These are phyloP conservation scores for Pleurozium schreberi DNA, from an alignment of 225 moss, liverwort and hornwort genomes.

Conservation along the genomic window DNA sequence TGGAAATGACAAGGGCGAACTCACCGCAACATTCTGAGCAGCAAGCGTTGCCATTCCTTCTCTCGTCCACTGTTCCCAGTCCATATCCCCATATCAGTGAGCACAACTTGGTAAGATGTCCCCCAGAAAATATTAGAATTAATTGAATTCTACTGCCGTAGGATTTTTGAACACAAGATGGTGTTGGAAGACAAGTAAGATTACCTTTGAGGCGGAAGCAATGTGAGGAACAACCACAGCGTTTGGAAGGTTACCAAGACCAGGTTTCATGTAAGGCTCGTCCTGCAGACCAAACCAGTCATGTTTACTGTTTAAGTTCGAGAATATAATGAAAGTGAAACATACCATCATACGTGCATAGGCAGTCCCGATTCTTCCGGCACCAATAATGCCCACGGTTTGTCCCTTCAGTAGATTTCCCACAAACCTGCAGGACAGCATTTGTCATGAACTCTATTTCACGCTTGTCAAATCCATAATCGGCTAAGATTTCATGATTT, in stretches of 20 bases:
- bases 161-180: background rate
- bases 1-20: background rate
- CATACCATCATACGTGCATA: conserved; percentile 98
- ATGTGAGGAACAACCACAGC: conserved; percentile 98
- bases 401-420: conserved; percentile 94
- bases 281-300: conserved; percentile 46
- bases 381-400: conserved; percentile 91
- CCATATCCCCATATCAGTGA: background rate
- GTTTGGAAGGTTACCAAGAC: conserved; percentile 82
- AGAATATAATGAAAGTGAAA: background rate
- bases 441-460: background rate
- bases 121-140: background rate
- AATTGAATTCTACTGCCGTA: background rate
- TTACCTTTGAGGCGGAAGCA: conserved; percentile 93
- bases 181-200: background rate
- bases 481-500: background rate
- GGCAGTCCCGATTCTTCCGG: conserved; percentile 91
- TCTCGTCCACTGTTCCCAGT: conserved; percentile 74
- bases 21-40: conserved; percentile 85
- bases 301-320: background rate
- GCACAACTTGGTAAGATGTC: background rate
- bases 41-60: conserved; percentile 99
- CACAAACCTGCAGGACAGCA: conserved; percentile 53
- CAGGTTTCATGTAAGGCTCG: conserved; percentile 97
- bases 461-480: background rate